Evolutionary conservation across 2,329 filamentous ascomycete genomes (phyloP).

Genomic region (Botrytis squamosa): DNA sequence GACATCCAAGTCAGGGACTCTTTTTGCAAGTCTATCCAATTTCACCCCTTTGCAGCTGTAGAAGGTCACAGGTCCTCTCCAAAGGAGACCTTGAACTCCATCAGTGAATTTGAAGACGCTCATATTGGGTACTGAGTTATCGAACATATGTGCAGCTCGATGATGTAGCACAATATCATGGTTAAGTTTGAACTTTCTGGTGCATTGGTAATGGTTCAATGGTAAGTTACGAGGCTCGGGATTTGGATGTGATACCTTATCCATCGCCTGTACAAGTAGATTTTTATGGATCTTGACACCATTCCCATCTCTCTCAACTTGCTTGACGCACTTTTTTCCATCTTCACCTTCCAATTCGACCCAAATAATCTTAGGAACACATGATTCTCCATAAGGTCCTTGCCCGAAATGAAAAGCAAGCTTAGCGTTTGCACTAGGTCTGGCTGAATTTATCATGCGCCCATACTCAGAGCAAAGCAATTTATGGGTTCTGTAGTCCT

Average conservation of each 20-base stretch:
- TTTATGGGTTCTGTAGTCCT: neutral
- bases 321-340: neutral
- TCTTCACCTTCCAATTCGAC: neutral
- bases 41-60: neutral
- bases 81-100: neutral
- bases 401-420: neutral
- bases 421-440: neutral
- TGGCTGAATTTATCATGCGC: neutral
- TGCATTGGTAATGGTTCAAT: neutral
- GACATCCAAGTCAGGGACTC: neutral
- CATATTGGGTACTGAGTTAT: neutral
- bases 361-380: neutral
- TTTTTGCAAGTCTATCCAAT: neutral
- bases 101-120: neutral
- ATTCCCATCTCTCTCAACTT: neutral
- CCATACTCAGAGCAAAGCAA: neutral
- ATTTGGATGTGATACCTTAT: neutral
- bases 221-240: neutral
- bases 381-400: neutral
- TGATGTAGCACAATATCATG: neutral
- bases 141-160: neutral
- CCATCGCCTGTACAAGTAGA: neutral
- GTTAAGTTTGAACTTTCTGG: neutral
- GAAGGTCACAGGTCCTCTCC: neutral
- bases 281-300: neutral